Evolutionary conservation across 768 basidiomycete genomes (phyloP).

Genomic region (Leccinum subgranulosum): DNA sequence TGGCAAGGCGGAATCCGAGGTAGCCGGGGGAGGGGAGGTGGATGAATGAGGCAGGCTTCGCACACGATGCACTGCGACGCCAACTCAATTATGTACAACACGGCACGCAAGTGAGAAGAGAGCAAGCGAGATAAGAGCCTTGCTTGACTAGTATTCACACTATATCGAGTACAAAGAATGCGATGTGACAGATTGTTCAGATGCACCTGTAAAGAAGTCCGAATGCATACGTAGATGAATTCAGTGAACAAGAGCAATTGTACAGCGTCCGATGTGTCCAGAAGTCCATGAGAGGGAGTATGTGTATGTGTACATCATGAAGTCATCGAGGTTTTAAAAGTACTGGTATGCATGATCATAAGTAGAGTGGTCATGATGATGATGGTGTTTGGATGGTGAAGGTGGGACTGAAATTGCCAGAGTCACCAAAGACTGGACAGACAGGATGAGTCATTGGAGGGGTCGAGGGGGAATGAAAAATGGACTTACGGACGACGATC

Average conservation of each 20-base stretch:
- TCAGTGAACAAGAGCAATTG: not conserved
- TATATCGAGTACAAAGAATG: slow-evolving; percentile 9
- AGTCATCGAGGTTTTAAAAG: slow-evolving; percentile 11
- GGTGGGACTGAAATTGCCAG: slow-evolving; percentile 44
- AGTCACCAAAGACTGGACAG: slow-evolving; percentile 49
- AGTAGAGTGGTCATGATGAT: slow-evolving; percentile 16
- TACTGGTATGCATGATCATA: slow-evolving; percentile 1
- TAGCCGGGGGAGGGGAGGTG: not conserved
- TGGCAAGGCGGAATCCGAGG: not conserved
- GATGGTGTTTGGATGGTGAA: slow-evolving; percentile 39
- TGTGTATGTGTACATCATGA: slow-evolving; percentile 10
- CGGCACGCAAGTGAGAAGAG: not conserved
- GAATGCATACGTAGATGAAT: slow-evolving; percentile 1
- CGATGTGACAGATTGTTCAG: slow-evolving; percentile 2
- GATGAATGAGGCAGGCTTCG: not conserved
- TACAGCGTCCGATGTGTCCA: slow-evolving; percentile 12
- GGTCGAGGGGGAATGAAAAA: not conserved
- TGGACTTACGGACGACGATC: slow-evolving; percentile 42
- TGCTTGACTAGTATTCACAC: not conserved
- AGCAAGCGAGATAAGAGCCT: not conserved
- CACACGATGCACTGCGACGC: not conserved
- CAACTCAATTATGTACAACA: not conserved
- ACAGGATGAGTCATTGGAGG: not conserved
- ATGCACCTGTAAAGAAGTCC: not conserved
- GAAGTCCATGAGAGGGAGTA: slow-evolving; percentile 7